Evolutionary conservation across 768 basidiomycete species (phyloP).

Genomic region (Leccinum rimulosum): DNA sequence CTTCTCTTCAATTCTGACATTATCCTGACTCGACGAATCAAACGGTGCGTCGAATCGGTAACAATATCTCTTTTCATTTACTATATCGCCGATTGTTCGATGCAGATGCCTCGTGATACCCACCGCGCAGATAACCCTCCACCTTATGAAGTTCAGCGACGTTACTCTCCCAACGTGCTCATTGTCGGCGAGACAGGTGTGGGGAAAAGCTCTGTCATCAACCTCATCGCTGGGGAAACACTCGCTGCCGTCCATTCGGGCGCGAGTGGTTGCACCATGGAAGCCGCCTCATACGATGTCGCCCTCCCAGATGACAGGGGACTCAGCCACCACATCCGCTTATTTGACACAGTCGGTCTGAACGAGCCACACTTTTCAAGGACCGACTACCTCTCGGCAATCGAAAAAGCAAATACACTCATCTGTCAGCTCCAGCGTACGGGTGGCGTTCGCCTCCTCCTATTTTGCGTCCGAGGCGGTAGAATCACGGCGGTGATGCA

Average conservation of each 20-base stretch:
- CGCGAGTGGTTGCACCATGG: conserved; percentile 37
- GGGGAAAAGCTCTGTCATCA: conserved; percentile 42
- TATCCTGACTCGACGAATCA: neutral
- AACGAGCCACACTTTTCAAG: conserved; percentile 24
- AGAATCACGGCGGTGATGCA: conserved; percentile 30
- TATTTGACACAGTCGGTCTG: conserved; percentile 36
- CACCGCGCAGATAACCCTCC: conserved; percentile 14
- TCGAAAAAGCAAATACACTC: conserved; percentile 34
- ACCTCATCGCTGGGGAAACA: conserved; percentile 33
- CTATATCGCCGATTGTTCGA: neutral
- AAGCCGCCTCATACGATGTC: conserved; percentile 26
- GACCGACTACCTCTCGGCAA: conserved; percentile 27
- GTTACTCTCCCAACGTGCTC: conserved; percentile 36
- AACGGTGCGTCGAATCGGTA: conserved; percentile 11
- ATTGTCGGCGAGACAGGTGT: conserved; percentile 34
- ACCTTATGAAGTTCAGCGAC: conserved; percentile 18
- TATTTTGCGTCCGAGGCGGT: conserved; percentile 35
- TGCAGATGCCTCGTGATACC: conserved; percentile 14
- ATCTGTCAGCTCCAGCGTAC: conserved; percentile 32
- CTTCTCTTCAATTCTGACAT: conserved; percentile 1
- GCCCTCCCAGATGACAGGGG: conserved; percentile 19
- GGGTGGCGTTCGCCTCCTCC: conserved; percentile 32
- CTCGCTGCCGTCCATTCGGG: conserved; percentile 29
- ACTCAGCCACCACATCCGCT: conserved; percentile 19
- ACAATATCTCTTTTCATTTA: neutral